Evolutionary conservation across 2,329 filamentous ascomycete genomes (phyloP), one percentile per base, ranked within the genome.

Genomic region (Alternaria burnsii): DNA sequence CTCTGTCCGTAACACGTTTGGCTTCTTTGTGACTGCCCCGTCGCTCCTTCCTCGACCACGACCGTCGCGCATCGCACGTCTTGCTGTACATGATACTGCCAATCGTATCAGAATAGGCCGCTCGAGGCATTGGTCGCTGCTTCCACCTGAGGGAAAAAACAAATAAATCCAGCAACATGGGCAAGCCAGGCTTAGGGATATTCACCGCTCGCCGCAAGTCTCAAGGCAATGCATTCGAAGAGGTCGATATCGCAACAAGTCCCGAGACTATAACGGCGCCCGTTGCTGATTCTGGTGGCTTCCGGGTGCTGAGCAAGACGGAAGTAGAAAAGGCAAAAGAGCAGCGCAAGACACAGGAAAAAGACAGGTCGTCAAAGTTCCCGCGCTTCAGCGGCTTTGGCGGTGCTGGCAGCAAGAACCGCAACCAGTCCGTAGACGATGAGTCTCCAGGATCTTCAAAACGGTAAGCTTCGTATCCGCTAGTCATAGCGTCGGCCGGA

Each of bases 121-220:
- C 63, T 52, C 20, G 61, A 61, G 66, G 58, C 68, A 63, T 52
- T 46, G 61, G 61, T 61, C 63, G 56, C 63, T 58, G 51, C 46
- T 51, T 55, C 55, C 52, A 50, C 62, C 34, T 48, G 24, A 24
- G 43, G 10, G 11, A 8, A 36, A 36, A 40, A 42, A n/a, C 12
- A 24, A 40, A 42, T 47, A 44, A 38, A 12, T 22, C n/a, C 14
- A 20, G 22, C 56, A 66, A n/a, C 48, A 76, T 75, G 73, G 73
- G 59, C 59, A 77, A 74, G 69, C 69, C 74, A 30, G 69, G 69
- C 9, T 67, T 78, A 16, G 70, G 72, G 18, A 67, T 76, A 58
- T 75, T 78, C 60, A 74, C 66, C 32, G 68, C 63, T 50, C 76
- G 77, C 28, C 72, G 77, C 30, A 79, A 78, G 70, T 79, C 77